Percentiles rank a stretch among this genome's conserved stretches.
Conservation (phyloP, 768 basidiomycete species). For the Leucocoprinus birnbaumii region DNA sequence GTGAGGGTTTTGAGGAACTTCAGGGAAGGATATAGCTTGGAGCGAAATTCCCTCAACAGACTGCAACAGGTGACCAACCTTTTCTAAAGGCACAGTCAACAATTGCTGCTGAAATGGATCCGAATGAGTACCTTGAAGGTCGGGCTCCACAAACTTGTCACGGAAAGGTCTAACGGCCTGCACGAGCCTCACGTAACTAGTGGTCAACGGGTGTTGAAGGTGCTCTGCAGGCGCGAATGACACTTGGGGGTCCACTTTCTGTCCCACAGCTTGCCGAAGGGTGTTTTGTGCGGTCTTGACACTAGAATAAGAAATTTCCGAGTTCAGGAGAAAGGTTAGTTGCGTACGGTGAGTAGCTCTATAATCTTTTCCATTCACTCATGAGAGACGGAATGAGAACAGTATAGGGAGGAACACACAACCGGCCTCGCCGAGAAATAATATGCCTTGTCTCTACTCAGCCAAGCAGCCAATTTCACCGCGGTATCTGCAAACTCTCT, state of each 20-base stretch:
- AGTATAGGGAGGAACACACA: constrained; percentile 27
- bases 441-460: constrained; percentile 47
- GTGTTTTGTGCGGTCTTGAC: constrained; percentile 36
- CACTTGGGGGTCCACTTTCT: constrained; percentile 15
- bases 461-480: constrained; percentile 41
- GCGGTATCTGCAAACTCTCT: constrained; percentile 22
- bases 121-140: constrained; percentile 26
- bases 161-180: constrained; percentile 25
- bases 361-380: constrained; percentile 37
- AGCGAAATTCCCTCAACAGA: constrained; percentile 8
- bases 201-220: constrained; percentile 27
- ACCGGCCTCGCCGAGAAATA: constrained; percentile 46
- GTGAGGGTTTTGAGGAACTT: background rate
- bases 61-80: constrained; percentile 8
- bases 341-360: constrained; percentile 41
- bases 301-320: background rate
- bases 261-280: constrained; percentile 26
- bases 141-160: constrained; percentile 30
- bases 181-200: constrained; percentile 33
- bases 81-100: constrained; percentile 1
- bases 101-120: background rate
- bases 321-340: background rate
- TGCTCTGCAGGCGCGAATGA: constrained; percentile 29
- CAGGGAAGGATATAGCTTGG: background rate
- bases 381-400: constrained; percentile 4